These are phyloP conservation scores for Globisporangium okanoganense DNA, from an alignment of 352 stramenopile species.

Conservation along the genomic window DNA sequence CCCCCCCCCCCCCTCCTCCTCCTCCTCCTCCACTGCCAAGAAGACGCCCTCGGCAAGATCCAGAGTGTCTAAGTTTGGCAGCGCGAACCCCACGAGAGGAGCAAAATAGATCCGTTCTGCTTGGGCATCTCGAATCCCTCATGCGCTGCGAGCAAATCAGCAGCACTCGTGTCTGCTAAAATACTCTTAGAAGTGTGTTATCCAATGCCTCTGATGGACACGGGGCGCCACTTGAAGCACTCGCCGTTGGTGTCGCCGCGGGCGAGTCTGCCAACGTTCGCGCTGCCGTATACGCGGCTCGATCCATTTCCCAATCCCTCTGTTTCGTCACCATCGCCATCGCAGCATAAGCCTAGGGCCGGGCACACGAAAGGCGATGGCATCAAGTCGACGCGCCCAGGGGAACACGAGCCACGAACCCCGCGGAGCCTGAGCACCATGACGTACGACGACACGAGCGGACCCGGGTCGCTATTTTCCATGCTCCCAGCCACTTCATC, in stretches of 20 bases:
- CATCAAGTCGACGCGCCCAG: background rate
- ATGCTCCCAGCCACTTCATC: background rate
- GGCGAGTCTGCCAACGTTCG: background rate
- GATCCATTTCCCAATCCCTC: conserved; percentile 3
- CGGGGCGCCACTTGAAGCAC: conserved; percentile 2
- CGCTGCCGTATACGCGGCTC: conserved; percentile 11
- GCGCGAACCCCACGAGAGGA: no score
- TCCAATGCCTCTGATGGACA: background rate
- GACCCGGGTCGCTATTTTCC: conserved; percentile 3
- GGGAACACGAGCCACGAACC: background rate
- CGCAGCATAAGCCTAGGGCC: background rate
- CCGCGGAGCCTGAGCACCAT: conserved; percentile 13
- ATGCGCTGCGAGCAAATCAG: no score
- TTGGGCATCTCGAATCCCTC: no score
- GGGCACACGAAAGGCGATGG: background rate
- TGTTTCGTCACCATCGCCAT: background rate
- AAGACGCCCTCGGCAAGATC: no score
- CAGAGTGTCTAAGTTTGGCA: no score
- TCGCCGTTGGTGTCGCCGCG: conserved; percentile 1
- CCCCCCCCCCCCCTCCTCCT: no score
- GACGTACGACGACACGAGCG: background rate
- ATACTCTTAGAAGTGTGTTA: no score
- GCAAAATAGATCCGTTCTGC: no score
- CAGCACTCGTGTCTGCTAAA: no score
- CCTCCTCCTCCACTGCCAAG: no score